Evolutionary conservation across 2,329 filamentous ascomycete species (phyloP).

Genomic region (Fusarium algeriense): DNA sequence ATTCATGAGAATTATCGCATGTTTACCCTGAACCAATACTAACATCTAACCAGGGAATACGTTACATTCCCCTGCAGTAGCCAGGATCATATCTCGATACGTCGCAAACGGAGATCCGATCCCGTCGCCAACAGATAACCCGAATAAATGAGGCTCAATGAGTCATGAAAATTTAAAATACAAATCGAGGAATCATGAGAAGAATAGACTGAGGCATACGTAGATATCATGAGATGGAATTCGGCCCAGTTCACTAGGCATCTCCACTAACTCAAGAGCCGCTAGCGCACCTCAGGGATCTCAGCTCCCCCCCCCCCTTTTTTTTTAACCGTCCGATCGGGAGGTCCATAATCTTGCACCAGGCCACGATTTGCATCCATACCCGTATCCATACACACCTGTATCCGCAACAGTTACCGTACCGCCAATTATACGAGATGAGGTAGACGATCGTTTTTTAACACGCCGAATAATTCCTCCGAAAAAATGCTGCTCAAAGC

Average conservation of each 20-base stretch:
- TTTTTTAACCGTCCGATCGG: conserved; percentile 24
- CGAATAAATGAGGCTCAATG: neutral
- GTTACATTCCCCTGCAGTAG: neutral
- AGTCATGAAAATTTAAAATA: no score
- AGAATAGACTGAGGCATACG: neutral
- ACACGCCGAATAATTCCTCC: conserved; percentile 2
- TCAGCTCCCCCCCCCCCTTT: neutral
- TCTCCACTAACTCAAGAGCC: neutral
- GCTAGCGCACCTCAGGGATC: neutral
- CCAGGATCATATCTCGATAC: conserved; percentile 7
- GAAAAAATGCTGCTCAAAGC: neutral
- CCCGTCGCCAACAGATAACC: neutral
- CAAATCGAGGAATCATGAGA: neutral
- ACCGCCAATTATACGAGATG: no score
- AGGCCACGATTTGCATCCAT: conserved; percentile 6
- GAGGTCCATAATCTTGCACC: conserved; percentile 23
- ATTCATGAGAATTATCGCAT: no score
- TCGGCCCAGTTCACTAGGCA: neutral
- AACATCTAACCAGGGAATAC: neutral
- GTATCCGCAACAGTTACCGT: no score
- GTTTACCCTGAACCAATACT: neutral
- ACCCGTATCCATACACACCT: neutral
- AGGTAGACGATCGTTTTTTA: no score
- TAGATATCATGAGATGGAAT: conserved; percentile 7
- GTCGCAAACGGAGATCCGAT: neutral